Conservation (phyloP, 495 filamentous ascomycete genomes). For the Penicillium lividum region DNA sequence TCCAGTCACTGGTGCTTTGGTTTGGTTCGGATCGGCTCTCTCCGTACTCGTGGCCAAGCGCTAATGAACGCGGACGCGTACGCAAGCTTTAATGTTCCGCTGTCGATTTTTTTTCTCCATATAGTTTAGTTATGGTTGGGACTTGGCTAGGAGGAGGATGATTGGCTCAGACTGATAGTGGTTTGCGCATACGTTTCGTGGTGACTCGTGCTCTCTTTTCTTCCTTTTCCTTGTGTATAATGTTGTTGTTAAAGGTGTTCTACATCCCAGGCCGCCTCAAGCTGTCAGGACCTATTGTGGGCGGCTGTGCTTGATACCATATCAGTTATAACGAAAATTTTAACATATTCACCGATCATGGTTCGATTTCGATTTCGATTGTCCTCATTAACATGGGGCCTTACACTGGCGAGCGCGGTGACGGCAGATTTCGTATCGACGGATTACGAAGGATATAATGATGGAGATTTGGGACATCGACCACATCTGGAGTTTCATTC, state of each 20-base stretch:
- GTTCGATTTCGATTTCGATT: background rate
- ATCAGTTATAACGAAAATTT: too few relatives aligned
- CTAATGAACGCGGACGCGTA: slow-evolving; percentile 5
- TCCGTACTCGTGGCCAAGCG: background rate
- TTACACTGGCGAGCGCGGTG: background rate
- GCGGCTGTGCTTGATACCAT: background rate
- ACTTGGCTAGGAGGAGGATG: background rate
- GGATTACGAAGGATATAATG: slow-evolving; percentile 21
- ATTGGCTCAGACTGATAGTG: background rate
- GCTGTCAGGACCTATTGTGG: background rate
- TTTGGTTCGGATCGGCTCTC: background rate
- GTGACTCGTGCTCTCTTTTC: background rate
- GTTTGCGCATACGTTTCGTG: background rate
- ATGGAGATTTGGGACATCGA: slow-evolving; percentile 21
- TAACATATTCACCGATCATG: background rate
- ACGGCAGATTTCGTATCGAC: slow-evolving; percentile 19
- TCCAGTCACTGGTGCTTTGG: too few relatives aligned
- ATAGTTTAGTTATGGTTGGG: background rate
- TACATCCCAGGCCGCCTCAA: background rate
- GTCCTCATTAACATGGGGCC: background rate
- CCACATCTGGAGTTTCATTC: slow-evolving; percentile 27
- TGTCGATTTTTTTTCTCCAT: background rate
- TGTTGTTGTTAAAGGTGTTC: background rate
- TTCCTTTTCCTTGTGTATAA: background rate
- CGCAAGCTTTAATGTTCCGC: background rate